Evolutionary conservation across 177 flowering plant genomes (phyloP), one percentile per base, ranked within the genome.

Genomic region (Vitis hybrid): DNA sequence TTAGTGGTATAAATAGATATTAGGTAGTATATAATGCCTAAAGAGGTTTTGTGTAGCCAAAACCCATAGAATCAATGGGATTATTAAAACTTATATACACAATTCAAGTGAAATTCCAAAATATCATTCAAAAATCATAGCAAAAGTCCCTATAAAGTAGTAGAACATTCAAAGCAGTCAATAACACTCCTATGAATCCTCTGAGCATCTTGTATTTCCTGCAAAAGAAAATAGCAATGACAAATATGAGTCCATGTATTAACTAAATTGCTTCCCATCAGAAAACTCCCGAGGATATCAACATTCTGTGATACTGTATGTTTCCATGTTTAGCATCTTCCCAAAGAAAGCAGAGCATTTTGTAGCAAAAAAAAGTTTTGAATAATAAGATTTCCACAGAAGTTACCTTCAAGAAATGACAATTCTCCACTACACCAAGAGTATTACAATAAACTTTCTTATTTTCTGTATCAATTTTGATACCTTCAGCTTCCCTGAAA

Each of bases 181-280:
- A 91, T 79, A 60, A 91, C 84, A 50, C 75, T 84, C 70, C 81
- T 83, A 4, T 94, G 86, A 51, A 91, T 91, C 73, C 69, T 77
- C 68, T 85, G 91, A 70, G 97, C 97, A 80, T 91, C 97, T 72
- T 91, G 94, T 52, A 91, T 81, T 81, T 91, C 94, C 94, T 91
- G 82, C 69, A 75, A 10, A 27, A 58, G 52, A 60, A 11, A 32
- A 40, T 32, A 51, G 40, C 15, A 55, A 16, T 21, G 19, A 21
- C 46, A 50, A 62, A 18, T 40, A 46, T 10, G n/a, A 56, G 21
- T 3, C n/a, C 15, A 21, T 46, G 15, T 9, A 40, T 10, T 14
- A 7, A 13, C 15, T 11, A 57, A 16, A 57, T 57, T 57, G 4
- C 60, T 15, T 57, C 24, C 19, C 24, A 35, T 35, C 40, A 35